These are phyloP conservation scores for Cutaneotrichosporon sp. DNA, from an alignment of 1,284 basidiomycete species.

Conservation along the genomic window DNA sequence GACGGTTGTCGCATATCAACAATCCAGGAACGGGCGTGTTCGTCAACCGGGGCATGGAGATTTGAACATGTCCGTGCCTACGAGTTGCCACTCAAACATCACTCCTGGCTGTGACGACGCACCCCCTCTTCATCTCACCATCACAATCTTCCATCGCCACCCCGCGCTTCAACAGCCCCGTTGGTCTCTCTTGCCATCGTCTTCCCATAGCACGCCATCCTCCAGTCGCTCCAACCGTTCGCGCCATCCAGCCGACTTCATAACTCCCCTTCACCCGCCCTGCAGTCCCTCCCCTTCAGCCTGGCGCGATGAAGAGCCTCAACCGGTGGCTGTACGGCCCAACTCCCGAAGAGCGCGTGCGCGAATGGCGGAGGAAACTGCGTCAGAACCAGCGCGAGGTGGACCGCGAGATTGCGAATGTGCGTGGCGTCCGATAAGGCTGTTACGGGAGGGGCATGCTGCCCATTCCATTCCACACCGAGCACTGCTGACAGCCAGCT, in stretches of 20 bases:
- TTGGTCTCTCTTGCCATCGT: not conserved
- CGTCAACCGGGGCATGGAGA: slow-evolving; percentile 1
- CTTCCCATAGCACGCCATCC: not conserved
- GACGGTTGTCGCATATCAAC: not conserved
- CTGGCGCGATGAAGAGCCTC: slow-evolving; percentile 46
- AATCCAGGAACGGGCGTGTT: slow-evolving; percentile 2
- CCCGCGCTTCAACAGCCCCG: not conserved
- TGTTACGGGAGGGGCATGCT: not conserved
- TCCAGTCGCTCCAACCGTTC: not conserved
- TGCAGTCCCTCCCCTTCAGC: not conserved
- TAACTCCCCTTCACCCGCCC: not conserved
- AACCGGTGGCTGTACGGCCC: slow-evolving; percentile 81
- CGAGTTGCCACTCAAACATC: slow-evolving; percentile 6
- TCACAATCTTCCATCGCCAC: not conserved
- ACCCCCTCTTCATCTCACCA: not conserved
- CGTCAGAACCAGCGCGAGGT: slow-evolving; percentile 74
- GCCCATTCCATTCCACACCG: not conserved
- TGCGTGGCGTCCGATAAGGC: slow-evolving; percentile 42
- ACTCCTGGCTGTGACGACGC: not conserved
- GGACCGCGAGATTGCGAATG: slow-evolving; percentile 91
- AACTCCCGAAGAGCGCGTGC: slow-evolving; percentile 85
- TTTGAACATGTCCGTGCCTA: not conserved
- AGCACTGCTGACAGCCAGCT: slow-evolving; percentile 59
- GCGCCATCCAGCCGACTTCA: not conserved
- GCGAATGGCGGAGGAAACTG: slow-evolving; percentile 81